Percentiles rank a stretch among this genome's conserved stretches.
Conservation (phyloP, 768 basidiomycete species). For the Holtermanniella nyarrowii region DNA sequence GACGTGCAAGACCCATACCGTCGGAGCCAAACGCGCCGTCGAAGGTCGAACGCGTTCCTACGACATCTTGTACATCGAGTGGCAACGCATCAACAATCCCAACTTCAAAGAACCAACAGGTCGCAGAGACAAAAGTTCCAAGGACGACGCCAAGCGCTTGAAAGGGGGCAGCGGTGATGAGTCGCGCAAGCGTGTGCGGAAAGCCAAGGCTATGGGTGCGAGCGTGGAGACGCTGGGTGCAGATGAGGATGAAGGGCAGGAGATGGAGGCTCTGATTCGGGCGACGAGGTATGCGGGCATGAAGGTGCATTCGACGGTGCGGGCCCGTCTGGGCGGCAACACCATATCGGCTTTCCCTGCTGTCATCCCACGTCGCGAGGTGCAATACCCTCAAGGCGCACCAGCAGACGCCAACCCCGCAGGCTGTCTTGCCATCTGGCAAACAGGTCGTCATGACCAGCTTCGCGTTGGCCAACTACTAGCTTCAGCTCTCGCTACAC, state of each 20-base stretch:
- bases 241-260: slow-evolving; percentile 25
- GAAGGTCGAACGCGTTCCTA: slow-evolving; percentile 71
- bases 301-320: not conserved
- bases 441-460: not conserved
- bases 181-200: not conserved
- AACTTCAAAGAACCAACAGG: slow-evolving; percentile 29
- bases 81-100: slow-evolving; percentile 45
- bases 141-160: not conserved
- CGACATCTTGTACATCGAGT: slow-evolving; percentile 80
- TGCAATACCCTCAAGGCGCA: not conserved
- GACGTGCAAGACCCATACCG: slow-evolving; percentile 95
- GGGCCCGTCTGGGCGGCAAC: not conserved
- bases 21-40: slow-evolving; percentile 91
- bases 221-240: not conserved
- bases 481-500: not conserved
- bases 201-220: not conserved
- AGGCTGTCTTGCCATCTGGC: not conserved
- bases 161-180: not conserved
- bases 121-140: not conserved
- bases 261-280: slow-evolving; percentile 23
- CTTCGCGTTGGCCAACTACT: not conserved
- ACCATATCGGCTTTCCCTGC: not conserved
- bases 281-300: slow-evolving; percentile 12
- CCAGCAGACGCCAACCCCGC: not conserved
- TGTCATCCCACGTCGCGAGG: not conserved